phyloP scores from a whole-genome alignment of 2,329 filamentous ascomycete species.

The Tolypocladium ophioglossoides region DNA sequence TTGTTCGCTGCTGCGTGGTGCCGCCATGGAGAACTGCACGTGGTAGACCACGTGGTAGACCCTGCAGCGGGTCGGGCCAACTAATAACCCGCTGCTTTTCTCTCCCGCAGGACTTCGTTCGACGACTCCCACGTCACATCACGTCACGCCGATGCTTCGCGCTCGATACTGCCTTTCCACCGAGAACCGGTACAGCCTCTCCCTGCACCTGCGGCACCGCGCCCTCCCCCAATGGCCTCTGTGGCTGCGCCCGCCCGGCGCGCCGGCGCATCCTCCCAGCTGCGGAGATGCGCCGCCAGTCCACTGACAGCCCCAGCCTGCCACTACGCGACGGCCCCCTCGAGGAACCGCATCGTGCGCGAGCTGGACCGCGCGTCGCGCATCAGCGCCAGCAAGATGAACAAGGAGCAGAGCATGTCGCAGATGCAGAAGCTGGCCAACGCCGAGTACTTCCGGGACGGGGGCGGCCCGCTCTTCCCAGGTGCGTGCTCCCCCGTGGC shows the following conservation, averaged over 20 bases:
- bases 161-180: not conserved
- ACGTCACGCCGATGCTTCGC: no score
- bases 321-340: conserved; percentile 13
- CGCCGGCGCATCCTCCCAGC: conserved; percentile 6
- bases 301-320: conserved; percentile 12
- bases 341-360: conserved; percentile 13
- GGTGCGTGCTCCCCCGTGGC: conserved; percentile 8
- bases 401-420: conserved; percentile 19
- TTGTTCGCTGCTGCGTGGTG: no score
- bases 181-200: not conserved
- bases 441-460: conserved; percentile 21
- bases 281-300: conserved; percentile 10
- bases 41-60: not conserved
- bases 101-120: not conserved
- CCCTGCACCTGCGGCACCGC: not conserved
- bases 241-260: conserved; percentile 10
- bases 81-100: not conserved
- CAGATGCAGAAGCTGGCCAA: conserved; percentile 19
- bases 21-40: not conserved
- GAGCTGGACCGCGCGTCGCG: conserved; percentile 16
- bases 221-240: conserved; percentile 4
- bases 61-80: not conserved
- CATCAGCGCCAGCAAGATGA: conserved; percentile 12
- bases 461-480: conserved; percentile 23
- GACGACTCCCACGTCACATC: no score